Base-by-base conservation (phyloP, 352 stramenopile genomes). In the Pseudoperonospora humuli region DNA sequence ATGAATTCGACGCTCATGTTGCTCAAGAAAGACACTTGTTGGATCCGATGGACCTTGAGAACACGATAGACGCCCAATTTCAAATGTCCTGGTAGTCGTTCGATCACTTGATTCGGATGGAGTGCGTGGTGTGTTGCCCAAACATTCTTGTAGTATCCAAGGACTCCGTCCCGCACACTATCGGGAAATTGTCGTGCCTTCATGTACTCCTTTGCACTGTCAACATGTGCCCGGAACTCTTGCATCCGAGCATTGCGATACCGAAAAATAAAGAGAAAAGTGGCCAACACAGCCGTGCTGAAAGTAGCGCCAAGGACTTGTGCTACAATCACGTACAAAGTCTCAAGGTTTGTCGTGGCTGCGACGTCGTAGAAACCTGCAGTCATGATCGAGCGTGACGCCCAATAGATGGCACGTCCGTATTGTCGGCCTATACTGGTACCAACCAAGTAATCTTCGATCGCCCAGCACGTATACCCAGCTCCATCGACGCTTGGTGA, bases 121-220 rank as follows among this genome's bases (percentile, higher is more conserved):
- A 85, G 36, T 0, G 73, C 73, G 7, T 53, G 61, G 14, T 84
- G 70, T 0, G 67, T 70, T 13, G 58, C 47, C 75, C 75, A 88
- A 1, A 64, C 46, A 21, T 82, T 76, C 14, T 78, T 74, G 38
- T 81, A 83, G 40, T 75, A 88, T 7, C 39, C 54, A 10, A 83
- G 19, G 5, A 88, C 72, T 4, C 63, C 64, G 23, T 80, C 64
- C 2, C 70, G 70, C 18, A 88, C 61, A n/a, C 53, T 54, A 23
- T 83, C 61, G 0, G 75, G 75, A 21, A 88, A 77, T n/a, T 61
- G 57, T 3, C 65, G 70, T 40, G 75, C 66, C 38, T 71, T 61
- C 75, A 88, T 86, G 52, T 82, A 85, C 61, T 81, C 73, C 25
- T 84, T 84, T 19, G 75, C 68, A 24, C 65, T 79, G 35, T 88